These are phyloP conservation scores for Phaeoacremonium minimum DNA, from an alignment of 2,329 filamentous ascomycete species.

Conservation along the genomic window DNA sequence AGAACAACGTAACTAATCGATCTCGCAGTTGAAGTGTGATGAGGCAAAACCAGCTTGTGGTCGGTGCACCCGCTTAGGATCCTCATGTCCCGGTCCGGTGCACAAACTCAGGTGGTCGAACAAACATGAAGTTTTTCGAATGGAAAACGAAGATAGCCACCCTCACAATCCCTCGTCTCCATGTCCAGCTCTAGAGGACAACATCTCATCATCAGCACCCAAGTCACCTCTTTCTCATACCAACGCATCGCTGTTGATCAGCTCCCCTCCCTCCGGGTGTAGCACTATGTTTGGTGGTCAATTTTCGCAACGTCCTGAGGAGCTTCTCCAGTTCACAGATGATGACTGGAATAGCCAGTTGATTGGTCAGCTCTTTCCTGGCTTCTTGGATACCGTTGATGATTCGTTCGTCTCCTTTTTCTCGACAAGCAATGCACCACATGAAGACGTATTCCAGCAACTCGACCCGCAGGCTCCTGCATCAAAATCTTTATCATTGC, in stretches of 20 bases:
- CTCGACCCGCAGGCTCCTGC: too few relatives aligned
- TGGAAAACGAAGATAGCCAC: not conserved
- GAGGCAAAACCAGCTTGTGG: constrained; percentile 22
- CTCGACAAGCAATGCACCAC: not conserved
- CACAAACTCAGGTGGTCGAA: constrained; percentile 41
- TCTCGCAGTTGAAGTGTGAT: constrained; percentile 9
- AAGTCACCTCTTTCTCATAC: too few relatives aligned
- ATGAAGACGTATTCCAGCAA: not conserved
- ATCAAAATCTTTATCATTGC: too few relatives aligned
- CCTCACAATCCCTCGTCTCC: constrained; percentile 18
- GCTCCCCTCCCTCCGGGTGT: too few relatives aligned
- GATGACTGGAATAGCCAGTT: not conserved
- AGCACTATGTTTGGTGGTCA: too few relatives aligned
- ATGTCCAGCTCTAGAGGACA: not conserved
- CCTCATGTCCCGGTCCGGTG: constrained; percentile 39
- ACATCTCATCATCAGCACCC: too few relatives aligned
- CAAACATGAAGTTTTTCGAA: constrained; percentile 39
- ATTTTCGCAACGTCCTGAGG: too few relatives aligned
- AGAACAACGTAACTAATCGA: too few relatives aligned
- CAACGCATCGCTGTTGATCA: too few relatives aligned
- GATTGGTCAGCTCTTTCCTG: not conserved
- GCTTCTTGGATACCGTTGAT: not conserved
- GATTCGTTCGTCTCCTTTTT: not conserved
- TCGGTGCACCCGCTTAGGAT: constrained; percentile 34
- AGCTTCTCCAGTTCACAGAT: not conserved